Evolutionary conservation across 2,329 filamentous ascomycete genomes (phyloP), one percentile per base, ranked within the genome.

Genomic region (Trichoderma sp.): DNA sequence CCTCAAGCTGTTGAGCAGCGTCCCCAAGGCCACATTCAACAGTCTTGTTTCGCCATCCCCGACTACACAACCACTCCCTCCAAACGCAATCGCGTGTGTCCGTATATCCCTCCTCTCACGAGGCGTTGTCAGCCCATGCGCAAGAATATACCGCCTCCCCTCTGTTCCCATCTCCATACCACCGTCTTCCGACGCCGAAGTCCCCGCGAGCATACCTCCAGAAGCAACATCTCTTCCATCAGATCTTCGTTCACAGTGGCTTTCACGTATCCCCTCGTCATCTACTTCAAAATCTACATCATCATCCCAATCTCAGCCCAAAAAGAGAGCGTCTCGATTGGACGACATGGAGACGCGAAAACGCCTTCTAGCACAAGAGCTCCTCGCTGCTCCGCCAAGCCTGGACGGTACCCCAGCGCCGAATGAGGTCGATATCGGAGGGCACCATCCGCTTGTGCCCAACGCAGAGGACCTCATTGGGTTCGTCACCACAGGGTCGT

Each of bases 401-500:
- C 77, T 80, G 3, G 36, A 65, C 5, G 11, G 28, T 3, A 15
- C 80, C 81, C 20, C 82, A 28, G 12, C 30, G 4, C 30, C 82
- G 17, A 84, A 80, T 73, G 79, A 78, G 70, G 78, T 75, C 65
- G 80, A 81, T 73, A 79, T 86, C 81, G 78, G 81, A 28, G 84
- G 84, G 0, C 88, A 92, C 75, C 88, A 92, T 75, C 91, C 91
- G 0, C 78, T 90, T 0, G 89, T 94, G n/a, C 95, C 95, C 0
- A 85, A 86, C 11, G 90, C 90, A 73, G 85, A 88, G 26, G 93
- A 98, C 79, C 85, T 98, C 13, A 88, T 98, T 65, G 96, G 96
- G 0, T 99, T 97, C 79, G 91, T 98, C 28, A 98, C 94, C 2
- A 92, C 92, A 1, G 96, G 95, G 0, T 91, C 93, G 65, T 97